phyloP scores from a whole-genome alignment of 1,284 basidiomycete species.

The Malassezia obtusa region DNA sequence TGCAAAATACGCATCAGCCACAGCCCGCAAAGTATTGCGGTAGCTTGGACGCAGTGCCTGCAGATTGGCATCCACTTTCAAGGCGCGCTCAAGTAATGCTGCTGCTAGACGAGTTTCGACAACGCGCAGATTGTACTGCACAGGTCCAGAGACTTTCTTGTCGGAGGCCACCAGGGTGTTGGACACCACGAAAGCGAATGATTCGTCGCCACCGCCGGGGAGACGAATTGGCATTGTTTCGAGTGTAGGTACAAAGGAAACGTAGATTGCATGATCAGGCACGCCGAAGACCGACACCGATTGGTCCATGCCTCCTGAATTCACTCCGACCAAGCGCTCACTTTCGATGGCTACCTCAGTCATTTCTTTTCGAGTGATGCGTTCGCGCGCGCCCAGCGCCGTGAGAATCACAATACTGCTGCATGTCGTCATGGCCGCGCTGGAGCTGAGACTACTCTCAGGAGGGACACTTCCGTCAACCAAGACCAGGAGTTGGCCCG shows the following conservation, averaged over 20 bases:
- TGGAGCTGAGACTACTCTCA: constrained; percentile 32
- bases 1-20: constrained; percentile 31
- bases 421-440: constrained; percentile 45
- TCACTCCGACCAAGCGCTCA: constrained; percentile 41
- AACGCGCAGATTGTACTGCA: constrained; percentile 45
- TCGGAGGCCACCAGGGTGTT: constrained; percentile 43
- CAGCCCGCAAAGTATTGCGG: constrained; percentile 26
- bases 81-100: constrained; percentile 18
- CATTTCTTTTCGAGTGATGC: constrained; percentile 36
- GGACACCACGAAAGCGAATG: constrained; percentile 34
- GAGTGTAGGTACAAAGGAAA: constrained; percentile 38
- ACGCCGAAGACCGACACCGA: constrained; percentile 40
- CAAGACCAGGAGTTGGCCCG: constrained; percentile 29
- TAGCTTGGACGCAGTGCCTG: not conserved
- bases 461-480: constrained; percentile 45
- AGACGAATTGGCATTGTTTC: constrained; percentile 21
- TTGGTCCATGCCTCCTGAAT: constrained; percentile 47
- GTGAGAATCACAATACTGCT: constrained; percentile 38
- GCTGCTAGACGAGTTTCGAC: constrained; percentile 41
- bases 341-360: constrained; percentile 42
- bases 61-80: constrained; percentile 17
- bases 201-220: constrained; percentile 20
- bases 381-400: constrained; percentile 28
- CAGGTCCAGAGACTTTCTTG: constrained; percentile 44
- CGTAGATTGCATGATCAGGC: constrained; percentile 34